phyloP scores from a whole-genome alignment of 2,329 filamentous ascomycete genomes.

The Diaporthe sp. region DNA sequence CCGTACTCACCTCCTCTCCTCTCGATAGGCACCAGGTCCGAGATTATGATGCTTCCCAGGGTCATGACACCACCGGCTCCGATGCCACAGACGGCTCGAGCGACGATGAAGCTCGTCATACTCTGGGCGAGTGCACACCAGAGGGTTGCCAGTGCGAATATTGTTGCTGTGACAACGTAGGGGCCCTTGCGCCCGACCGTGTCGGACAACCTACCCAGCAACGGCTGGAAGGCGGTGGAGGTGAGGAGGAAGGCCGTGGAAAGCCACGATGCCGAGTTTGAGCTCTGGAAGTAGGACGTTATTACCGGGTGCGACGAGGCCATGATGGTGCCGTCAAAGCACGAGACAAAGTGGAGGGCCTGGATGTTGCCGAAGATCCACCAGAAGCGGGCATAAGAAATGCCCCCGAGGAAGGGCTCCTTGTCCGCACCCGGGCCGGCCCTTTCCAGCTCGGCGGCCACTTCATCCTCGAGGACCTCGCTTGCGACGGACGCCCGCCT shows the following conservation, averaged over 20 bases:
- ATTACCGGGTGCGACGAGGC: conserved; percentile 83
- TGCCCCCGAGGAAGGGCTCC: conserved; percentile 57
- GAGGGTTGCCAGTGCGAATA: conserved; percentile 74
- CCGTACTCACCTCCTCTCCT: conserved; percentile 51
- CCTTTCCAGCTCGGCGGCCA: conserved; percentile 6
- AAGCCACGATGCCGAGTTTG: conserved; percentile 85
- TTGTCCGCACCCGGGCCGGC: neutral
- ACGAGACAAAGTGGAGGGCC: conserved; percentile 68
- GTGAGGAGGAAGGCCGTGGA: conserved; percentile 84
- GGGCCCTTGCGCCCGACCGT: conserved; percentile 76
- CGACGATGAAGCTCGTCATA: conserved; percentile 78
- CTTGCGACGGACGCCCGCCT: conserved; percentile 30
- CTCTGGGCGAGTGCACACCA: conserved; percentile 78
- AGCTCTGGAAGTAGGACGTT: conserved; percentile 82
- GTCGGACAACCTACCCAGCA: conserved; percentile 81
- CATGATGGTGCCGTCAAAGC: conserved; percentile 86
- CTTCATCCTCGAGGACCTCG: conserved; percentile 30
- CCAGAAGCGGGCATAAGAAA: conserved; percentile 68
- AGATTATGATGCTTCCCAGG: conserved; percentile 78
- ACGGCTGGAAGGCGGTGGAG: conserved; percentile 80
- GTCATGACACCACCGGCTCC: conserved; percentile 80
- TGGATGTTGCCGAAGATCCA: conserved; percentile 72
- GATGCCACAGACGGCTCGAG: conserved; percentile 77
- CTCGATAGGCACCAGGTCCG: conserved; percentile 80
- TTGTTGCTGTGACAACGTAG: conserved; percentile 72